Conservation (phyloP, 441 rosid genomes). For the Euphorbia celastroides region DNA sequence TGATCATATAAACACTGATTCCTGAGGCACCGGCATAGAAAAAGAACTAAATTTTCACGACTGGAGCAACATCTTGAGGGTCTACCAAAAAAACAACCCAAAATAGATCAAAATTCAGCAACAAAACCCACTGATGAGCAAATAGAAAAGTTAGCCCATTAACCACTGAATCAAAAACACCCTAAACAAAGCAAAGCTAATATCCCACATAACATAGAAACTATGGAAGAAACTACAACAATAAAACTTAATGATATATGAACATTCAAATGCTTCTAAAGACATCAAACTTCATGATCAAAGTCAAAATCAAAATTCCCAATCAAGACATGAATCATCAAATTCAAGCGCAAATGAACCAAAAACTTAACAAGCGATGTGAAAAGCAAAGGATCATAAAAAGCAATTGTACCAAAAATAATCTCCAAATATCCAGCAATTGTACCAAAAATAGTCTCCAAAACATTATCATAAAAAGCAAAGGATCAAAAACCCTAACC, state of each 20-base stretch:
- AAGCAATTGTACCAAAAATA: background rate
- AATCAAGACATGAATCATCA: background rate
- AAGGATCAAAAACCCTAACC: background rate
- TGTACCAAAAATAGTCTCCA: constrained; percentile 4
- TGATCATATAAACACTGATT: too few species aligned
- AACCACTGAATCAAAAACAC: too few species aligned
- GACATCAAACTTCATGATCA: too few species aligned
- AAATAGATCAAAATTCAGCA: too few species aligned
- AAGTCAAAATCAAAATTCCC: background rate
- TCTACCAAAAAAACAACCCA: background rate
- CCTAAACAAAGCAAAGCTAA: too few species aligned
- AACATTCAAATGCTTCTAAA: too few species aligned
- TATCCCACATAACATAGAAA: too few species aligned
- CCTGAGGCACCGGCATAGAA: background rate
- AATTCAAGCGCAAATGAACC: background rate
- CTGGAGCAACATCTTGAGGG: background rate
- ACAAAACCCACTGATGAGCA: too few species aligned
- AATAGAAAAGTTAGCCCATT: too few species aligned
- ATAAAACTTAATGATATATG: too few species aligned
- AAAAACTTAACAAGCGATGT: background rate
- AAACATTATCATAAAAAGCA: constrained; percentile 2
- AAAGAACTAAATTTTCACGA: background rate
- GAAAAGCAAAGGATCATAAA: background rate
- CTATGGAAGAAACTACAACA: too few species aligned
- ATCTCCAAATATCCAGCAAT: constrained; percentile 5